Evolutionary conservation across 2,329 filamentous ascomycete species (phyloP).

Genomic region (Colletotrichum cuscutae): DNA sequence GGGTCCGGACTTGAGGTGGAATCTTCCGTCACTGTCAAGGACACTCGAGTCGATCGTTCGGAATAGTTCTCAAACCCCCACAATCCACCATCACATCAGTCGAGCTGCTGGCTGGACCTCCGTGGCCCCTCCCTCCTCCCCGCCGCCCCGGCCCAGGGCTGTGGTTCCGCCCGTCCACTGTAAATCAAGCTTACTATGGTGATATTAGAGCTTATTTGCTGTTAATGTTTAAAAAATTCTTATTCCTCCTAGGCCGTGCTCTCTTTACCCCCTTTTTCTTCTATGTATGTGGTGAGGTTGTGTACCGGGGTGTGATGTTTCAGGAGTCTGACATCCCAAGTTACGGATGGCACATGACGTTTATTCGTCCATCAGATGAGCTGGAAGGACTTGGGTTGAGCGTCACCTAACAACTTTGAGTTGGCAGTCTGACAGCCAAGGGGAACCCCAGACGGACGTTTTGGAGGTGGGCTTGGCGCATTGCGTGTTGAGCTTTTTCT

Average conservation of each 20-base stretch:
- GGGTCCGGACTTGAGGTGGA: background rate
- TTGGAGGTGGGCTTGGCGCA: background rate
- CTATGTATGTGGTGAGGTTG: background rate
- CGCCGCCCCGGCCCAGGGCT: conserved; percentile 1
- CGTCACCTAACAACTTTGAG: background rate
- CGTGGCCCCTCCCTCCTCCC: background rate
- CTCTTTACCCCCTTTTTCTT: background rate
- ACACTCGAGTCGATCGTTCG: background rate
- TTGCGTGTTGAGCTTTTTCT: background rate
- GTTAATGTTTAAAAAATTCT: background rate
- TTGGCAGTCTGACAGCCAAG: background rate
- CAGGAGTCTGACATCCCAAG: background rate
- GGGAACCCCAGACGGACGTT: background rate
- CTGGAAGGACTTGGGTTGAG: background rate
- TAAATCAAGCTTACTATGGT: conserved; percentile 13
- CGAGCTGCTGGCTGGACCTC: background rate
- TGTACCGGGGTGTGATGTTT: background rate
- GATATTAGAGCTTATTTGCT: background rate
- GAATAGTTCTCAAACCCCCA: background rate
- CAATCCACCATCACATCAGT: background rate
- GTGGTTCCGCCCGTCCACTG: background rate
- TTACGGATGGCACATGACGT: conserved; percentile 16
- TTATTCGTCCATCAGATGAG: background rate
- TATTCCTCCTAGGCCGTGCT: background rate
- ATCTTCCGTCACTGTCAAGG: background rate